Conservation (phyloP, 495 filamentous ascomycete genomes). For the Diplogelasinospora grovesii region DNA sequence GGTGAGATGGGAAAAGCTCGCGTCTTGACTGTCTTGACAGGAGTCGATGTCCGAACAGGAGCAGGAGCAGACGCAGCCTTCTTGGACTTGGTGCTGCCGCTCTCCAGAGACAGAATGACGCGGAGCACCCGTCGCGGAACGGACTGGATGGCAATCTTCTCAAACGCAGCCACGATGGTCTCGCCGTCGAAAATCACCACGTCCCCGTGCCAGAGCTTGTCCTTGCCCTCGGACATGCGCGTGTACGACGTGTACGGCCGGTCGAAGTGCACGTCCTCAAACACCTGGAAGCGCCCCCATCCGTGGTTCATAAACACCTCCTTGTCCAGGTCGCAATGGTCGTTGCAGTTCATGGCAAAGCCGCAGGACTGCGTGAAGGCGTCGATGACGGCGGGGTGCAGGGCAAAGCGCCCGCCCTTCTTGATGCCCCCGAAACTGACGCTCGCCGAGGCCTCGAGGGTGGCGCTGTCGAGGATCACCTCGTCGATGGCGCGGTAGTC, state of each 20-base stretch:
- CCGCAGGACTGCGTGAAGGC: constrained; percentile 43
- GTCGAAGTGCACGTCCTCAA: constrained; percentile 26
- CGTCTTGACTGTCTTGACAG: neutral
- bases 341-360: constrained; percentile 59
- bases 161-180: constrained; percentile 21
- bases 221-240: constrained; percentile 35
- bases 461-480: constrained; percentile 58
- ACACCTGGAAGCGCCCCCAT: constrained; percentile 51
- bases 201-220: constrained; percentile 33
- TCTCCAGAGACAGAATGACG: neutral
- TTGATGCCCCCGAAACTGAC: constrained; percentile 51
- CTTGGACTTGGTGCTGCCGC: neutral
- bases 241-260: constrained; percentile 51
- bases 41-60: neutral
- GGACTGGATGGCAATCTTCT: neutral
- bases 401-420: constrained; percentile 42
- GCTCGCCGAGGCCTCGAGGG: constrained; percentile 57
- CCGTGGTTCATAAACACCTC: constrained; percentile 57
- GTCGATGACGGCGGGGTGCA: constrained; percentile 49
- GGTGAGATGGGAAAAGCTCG: neutral
- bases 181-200: constrained; percentile 34
- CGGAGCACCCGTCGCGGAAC: neutral
- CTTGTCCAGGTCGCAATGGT: constrained; percentile 47
- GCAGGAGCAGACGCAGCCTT: neutral
- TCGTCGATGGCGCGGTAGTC: constrained; percentile 62